Conservation (phyloP, 2,329 filamentous ascomycete genomes). For the Aspergillus glaucus region DNA sequence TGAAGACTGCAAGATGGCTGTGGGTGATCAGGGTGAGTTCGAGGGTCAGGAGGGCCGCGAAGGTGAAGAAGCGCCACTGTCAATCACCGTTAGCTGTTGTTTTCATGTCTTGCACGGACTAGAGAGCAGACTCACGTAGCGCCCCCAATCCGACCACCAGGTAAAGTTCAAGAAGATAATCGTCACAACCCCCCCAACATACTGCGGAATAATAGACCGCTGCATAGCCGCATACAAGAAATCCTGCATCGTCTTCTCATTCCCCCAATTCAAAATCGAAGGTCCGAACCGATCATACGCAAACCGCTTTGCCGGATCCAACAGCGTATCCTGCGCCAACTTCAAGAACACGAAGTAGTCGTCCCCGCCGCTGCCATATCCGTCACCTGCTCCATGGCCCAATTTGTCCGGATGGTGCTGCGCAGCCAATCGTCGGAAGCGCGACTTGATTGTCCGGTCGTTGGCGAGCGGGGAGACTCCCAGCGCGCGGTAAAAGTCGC, state of each 20-base stretch:
- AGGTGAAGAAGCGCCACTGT: constrained; percentile 48
- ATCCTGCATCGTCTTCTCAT: constrained; percentile 58
- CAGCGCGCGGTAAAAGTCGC: constrained; percentile 75
- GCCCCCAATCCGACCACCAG: constrained; percentile 38
- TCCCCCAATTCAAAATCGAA: constrained; percentile 57
- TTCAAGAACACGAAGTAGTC: constrained; percentile 75
- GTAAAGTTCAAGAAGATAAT: constrained; percentile 34
- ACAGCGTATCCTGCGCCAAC: constrained; percentile 72
- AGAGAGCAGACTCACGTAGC: constrained; percentile 36
- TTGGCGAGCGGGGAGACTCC: constrained; percentile 62
- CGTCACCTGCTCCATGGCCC: constrained; percentile 25
- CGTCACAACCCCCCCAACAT: constrained; percentile 31
- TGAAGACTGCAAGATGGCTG: constrained; percentile 34
- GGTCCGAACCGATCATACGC: constrained; percentile 88
- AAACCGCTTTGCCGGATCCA: constrained; percentile 70
- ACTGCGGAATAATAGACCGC: constrained; percentile 34
- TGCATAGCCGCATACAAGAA: constrained; percentile 63
- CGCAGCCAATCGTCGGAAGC: constrained; percentile 69
- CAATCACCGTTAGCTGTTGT: constrained; percentile 3
- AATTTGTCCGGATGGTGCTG: constrained; percentile 81
- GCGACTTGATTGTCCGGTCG: constrained; percentile 73
- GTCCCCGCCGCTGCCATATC: constrained; percentile 25
- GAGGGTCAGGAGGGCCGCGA: constrained; percentile 50
- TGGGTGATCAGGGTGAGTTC: constrained; percentile 54
- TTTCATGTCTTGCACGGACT: constrained; percentile 19